A percentile compares a stretch with the other conserved stretches of the same genome.
Conservation (phyloP, 192 early-diverging fungal species). For the Phycomyces nitens region DNA sequence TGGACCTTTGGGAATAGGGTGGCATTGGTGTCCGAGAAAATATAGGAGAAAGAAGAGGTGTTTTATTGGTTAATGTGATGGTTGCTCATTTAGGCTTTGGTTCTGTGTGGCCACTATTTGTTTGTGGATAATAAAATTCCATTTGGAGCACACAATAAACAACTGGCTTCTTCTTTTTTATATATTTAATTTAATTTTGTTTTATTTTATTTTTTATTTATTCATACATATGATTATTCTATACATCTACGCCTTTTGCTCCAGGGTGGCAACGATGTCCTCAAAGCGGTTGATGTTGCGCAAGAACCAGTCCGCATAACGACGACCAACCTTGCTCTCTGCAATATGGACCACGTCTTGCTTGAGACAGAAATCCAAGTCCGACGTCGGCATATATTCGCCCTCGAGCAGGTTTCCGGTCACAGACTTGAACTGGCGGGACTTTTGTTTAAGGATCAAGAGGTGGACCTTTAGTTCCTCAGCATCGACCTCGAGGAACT, state of each 20-base stretch:
- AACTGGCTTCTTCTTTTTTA: background rate
- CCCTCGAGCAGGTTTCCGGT: slow-evolving; percentile 80
- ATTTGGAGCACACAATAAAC: no score
- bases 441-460: slow-evolving; percentile 92
- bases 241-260: slow-evolving; percentile 29
- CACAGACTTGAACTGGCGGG: slow-evolving; percentile 83
- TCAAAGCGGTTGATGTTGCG: slow-evolving; percentile 92
- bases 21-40: slow-evolving; percentile 8
- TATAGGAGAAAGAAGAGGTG: no score
- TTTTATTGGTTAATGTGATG: no score
- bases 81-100: no score
- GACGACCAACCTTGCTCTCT: slow-evolving; percentile 88
- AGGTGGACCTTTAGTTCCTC: slow-evolving; percentile 83
- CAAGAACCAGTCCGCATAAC: slow-evolving; percentile 95
- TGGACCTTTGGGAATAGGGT: background rate
- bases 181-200: no score
- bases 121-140: no score
- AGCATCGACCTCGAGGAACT: slow-evolving; percentile 82
- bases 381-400: slow-evolving; percentile 75
- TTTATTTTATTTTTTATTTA: background rate
- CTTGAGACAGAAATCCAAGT: slow-evolving; percentile 92
- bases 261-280: slow-evolving; percentile 44
- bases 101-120: no score
- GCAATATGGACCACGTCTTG: slow-evolving; percentile 94
- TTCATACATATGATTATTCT: background rate